Conservation (phyloP, 345 rosid genomes). For the Eutrema yunnanense region DNA sequence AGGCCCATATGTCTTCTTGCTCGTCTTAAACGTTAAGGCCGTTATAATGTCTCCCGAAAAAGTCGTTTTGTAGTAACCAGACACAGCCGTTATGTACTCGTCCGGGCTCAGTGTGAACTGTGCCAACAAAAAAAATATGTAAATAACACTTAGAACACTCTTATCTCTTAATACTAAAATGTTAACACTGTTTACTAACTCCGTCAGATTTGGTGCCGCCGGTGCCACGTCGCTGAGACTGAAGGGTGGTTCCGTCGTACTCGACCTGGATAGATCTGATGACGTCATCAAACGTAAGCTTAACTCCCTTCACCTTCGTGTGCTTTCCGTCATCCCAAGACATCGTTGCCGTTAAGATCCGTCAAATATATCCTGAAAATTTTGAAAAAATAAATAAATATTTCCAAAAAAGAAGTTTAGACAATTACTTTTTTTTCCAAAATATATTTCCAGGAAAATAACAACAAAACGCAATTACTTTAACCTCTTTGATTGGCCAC, state of each 20-base stretch:
- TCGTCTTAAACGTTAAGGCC: constrained; percentile 12
- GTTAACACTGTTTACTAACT: constrained; percentile 23
- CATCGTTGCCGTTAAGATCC: neutral
- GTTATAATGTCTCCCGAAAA: neutral
- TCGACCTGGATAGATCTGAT: constrained; percentile 19
- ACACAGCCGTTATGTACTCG: constrained; percentile 12
- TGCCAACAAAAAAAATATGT: neutral
- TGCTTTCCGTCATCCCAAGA: constrained; percentile 32
- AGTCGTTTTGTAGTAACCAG: constrained; percentile 4
- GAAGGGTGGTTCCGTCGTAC: neutral
- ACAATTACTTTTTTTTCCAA: neutral
- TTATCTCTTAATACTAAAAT: no score
- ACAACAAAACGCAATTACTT: neutral
- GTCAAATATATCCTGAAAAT: neutral
- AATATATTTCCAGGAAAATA: no score
- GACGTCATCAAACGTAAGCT: constrained; percentile 13
- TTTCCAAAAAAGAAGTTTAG: neutral
- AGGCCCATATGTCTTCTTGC: constrained; percentile 19
- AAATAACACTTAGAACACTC: neutral
- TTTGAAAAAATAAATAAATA: neutral
- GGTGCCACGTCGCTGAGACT: constrained; percentile 15
- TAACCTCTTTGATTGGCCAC: neutral
- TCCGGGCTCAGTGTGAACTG: constrained; percentile 12
- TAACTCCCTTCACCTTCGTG: constrained; percentile 11
- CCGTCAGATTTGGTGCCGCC: constrained; percentile 3